Evolutionary conservation across 2,329 filamentous ascomycete species (phyloP).

Genomic region (Tolypocladium ophioglossoides): DNA sequence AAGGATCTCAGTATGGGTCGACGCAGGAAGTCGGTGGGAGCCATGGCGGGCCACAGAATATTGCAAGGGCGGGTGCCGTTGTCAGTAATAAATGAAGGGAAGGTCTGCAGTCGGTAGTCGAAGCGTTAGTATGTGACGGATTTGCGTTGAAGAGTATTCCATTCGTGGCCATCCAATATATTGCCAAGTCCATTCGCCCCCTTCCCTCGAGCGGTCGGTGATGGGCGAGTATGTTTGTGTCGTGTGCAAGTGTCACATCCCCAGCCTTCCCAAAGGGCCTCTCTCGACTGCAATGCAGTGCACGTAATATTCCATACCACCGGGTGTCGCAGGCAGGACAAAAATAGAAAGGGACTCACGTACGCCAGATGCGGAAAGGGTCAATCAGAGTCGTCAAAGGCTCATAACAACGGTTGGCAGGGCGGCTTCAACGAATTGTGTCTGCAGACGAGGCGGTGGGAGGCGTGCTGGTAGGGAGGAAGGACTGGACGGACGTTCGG

Average conservation of each 20-base stretch:
- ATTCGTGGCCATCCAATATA: not conserved
- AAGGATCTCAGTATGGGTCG: not conserved
- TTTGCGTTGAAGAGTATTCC: not conserved
- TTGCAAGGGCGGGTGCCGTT: not conserved
- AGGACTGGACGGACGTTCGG: slow-evolving; percentile 29
- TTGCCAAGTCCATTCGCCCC: not conserved
- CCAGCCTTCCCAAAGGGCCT: not conserved
- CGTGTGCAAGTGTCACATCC: not conserved
- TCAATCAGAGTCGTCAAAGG: not conserved
- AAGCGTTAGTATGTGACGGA: not conserved
- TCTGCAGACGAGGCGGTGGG: slow-evolving; percentile 1
- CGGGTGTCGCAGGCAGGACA: not conserved
- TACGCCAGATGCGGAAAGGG: not conserved
- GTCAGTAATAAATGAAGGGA: slow-evolving; percentile 7
- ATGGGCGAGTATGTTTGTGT: not conserved
- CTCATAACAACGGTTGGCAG: not conserved
- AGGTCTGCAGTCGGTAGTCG: not conserved
- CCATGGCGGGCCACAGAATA: slow-evolving; percentile 1
- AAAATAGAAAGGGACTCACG: not conserved
- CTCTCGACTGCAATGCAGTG: not conserved
- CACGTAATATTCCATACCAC: not conserved
- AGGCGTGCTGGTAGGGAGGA: slow-evolving; percentile 3
- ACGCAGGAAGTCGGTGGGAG: slow-evolving; percentile 4
- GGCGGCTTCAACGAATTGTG: not conserved
- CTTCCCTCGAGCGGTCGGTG: slow-evolving; percentile 1